phyloP scores from a whole-genome alignment of 352 stramenopile species.

The Phytophthora boehmeriae region DNA sequence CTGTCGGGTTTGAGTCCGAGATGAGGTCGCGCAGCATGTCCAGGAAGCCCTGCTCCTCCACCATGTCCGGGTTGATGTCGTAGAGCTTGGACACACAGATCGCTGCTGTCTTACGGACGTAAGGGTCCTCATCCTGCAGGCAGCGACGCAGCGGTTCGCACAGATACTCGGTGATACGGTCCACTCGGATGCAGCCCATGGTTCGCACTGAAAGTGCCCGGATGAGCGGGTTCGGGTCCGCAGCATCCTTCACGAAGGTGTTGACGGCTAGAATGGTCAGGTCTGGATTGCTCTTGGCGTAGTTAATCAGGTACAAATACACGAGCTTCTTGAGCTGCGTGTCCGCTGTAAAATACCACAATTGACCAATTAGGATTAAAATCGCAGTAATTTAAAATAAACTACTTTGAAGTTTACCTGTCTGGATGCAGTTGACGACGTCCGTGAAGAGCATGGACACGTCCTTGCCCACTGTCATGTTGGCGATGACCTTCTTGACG shows the following conservation, averaged over 20 bases:
- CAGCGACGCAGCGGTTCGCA: constrained; percentile 96
- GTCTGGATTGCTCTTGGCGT: constrained; percentile 99
- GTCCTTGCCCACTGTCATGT: constrained; percentile 99
- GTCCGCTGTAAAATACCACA: constrained; percentile 66
- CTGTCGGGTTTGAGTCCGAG: constrained; percentile 97
- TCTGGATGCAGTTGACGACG: constrained; percentile 99
- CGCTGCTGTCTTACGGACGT: constrained; percentile 99
- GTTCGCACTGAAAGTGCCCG: constrained; percentile 98
- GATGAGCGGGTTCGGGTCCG: constrained; percentile 94
- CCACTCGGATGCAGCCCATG: constrained; percentile 99
- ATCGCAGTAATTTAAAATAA: background rate
- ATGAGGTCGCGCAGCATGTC: constrained; percentile 98
- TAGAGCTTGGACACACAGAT: constrained; percentile 99
- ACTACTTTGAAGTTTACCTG: constrained; percentile 49
- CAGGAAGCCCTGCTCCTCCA: constrained; percentile 96
- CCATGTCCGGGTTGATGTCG: constrained; percentile 98
- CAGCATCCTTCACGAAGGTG: constrained; percentile 96
- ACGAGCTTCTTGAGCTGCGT: constrained; percentile 99
- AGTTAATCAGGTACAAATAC: constrained; percentile 99
- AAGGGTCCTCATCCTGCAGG: constrained; percentile 96
- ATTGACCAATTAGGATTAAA: background rate
- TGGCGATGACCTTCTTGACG: constrained; percentile 99
- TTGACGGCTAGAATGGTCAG: constrained; percentile 99
- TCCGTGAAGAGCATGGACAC: constrained; percentile 99
- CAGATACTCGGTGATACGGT: constrained; percentile 99